Percentiles rank a stretch among this genome's conserved stretches.
These are phyloP conservation scores for Scedosporium dehoogii DNA, from an alignment of 2,329 filamentous ascomycete species.

Conservation along the genomic window DNA sequence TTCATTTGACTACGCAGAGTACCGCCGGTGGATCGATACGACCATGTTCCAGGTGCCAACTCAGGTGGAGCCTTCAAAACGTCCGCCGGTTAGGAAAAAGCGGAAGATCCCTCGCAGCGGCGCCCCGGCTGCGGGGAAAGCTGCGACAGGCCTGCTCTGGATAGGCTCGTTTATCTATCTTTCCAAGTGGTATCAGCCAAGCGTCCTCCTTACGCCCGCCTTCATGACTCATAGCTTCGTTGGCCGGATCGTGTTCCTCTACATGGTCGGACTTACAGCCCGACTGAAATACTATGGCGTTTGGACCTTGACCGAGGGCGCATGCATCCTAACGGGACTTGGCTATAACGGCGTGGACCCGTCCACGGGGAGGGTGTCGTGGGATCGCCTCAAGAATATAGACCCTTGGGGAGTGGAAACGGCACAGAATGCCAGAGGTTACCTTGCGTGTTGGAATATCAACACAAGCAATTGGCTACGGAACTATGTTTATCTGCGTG, in stretches of 20 bases:
- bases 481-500: constrained; percentile 90
- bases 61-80: constrained; percentile 73
- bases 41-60: constrained; percentile 85
- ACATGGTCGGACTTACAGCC: constrained; percentile 73
- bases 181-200: constrained; percentile 53
- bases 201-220: constrained; percentile 52
- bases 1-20: constrained; percentile 90
- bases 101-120: constrained; percentile 87
- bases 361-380: constrained; percentile 73
- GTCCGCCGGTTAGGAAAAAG: constrained; percentile 77
- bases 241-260: constrained; percentile 65
- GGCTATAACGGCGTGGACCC: constrained; percentile 91
- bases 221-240: constrained; percentile 61
- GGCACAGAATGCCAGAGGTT: constrained; percentile 88
- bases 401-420: constrained; percentile 75
- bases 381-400: constrained; percentile 84
- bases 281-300: constrained; percentile 95
- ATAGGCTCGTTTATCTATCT: constrained; percentile 69
- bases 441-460: constrained; percentile 93
- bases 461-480: constrained; percentile 96
- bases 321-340: constrained; percentile 86
- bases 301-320: constrained; percentile 86
- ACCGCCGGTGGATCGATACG: constrained; percentile 84
- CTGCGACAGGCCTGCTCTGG: constrained; percentile 64
- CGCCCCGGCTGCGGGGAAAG: constrained; percentile 72